These are phyloP conservation scores for Cryptosporidium bovis DNA, from an alignment of 169 alveolate genomes.

Conservation along the genomic window DNA sequence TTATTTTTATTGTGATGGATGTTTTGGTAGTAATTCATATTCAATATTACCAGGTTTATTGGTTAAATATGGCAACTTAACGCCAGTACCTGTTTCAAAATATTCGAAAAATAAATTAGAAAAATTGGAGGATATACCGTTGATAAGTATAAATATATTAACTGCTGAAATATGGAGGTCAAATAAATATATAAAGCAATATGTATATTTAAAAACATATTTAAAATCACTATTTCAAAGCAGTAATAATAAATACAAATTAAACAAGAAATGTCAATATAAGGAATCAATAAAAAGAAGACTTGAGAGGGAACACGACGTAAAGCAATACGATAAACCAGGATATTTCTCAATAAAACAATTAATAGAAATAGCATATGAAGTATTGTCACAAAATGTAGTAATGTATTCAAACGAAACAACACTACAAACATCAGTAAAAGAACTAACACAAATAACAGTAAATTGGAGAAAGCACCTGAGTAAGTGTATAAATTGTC, in stretches of 20 bases:
- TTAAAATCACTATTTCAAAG: constrained; percentile 13
- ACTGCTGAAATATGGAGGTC: constrained; percentile 71
- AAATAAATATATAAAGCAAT: constrained; percentile 34
- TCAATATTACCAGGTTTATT: constrained; percentile 59
- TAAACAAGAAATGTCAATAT: constrained; percentile 36
- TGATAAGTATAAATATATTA: constrained; percentile 30
- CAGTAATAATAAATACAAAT: neutral
- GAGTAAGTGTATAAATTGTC: constrained; percentile 46
- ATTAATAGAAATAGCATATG: constrained; percentile 58
- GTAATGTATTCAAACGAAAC: constrained; percentile 50
- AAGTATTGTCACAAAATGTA: constrained; percentile 53
- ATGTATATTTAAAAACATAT: constrained; percentile 33
- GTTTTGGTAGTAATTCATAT: constrained; percentile 53
- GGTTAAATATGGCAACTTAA: constrained; percentile 62
- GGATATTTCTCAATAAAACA: constrained; percentile 50
- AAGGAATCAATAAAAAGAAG: constrained; percentile 73
- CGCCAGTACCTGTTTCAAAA: constrained; percentile 54
- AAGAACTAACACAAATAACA: constrained; percentile 33
- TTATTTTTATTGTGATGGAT: constrained; percentile 47
- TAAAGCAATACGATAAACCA: constrained; percentile 4
- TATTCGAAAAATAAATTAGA: constrained; percentile 30
- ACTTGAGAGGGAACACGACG: constrained; percentile 33
- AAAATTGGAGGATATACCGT: constrained; percentile 36
- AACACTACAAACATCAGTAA: constrained; percentile 18
- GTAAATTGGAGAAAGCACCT: constrained; percentile 47